A percentile compares a stretch with the other conserved stretches of the same genome.
These are phyloP conservation scores for Fusarium nisikadoi DNA, from an alignment of 2,329 filamentous ascomycete genomes.

Conservation along the genomic window DNA sequence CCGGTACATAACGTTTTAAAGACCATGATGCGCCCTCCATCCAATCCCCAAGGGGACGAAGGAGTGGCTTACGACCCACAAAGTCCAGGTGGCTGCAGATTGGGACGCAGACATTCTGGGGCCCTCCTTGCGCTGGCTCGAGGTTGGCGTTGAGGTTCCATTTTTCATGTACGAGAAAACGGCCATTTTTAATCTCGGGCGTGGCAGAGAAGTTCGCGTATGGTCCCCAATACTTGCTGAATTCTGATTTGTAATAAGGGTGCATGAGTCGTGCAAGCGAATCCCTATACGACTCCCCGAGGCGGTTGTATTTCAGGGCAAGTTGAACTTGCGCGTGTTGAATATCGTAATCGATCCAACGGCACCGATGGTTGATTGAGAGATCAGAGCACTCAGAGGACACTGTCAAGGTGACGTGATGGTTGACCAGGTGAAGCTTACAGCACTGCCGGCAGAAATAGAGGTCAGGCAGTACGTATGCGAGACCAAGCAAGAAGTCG, in stretches of 20 bases:
- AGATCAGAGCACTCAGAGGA: fast-evolving
- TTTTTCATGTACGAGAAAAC: neutral
- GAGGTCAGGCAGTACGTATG: neutral
- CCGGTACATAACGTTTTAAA: neutral
- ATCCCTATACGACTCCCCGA: neutral
- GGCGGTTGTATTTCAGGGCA: neutral
- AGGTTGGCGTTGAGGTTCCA: neutral
- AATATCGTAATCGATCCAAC: neutral
- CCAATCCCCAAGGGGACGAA: neutral
- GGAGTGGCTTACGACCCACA: neutral
- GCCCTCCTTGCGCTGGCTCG: fast-evolving
- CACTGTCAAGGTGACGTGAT: fast-evolving
- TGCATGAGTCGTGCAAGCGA: fast-evolving
- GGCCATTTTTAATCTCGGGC: neutral
- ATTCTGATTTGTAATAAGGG: fast-evolving
- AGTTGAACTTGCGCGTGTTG: neutral
- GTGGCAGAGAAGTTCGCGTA: neutral
- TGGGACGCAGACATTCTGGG: fast-evolving
- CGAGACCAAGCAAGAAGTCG: neutral
- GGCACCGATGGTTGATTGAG: neutral
- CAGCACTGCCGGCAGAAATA: fast-evolving
- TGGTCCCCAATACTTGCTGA: fast-evolving
- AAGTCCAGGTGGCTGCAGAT: neutral
- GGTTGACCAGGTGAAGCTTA: neutral
- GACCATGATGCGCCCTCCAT: neutral